Base-by-base conservation (phyloP, 2,329 filamentous ascomycete genomes). In the Juglanconis oblonga region DNA sequence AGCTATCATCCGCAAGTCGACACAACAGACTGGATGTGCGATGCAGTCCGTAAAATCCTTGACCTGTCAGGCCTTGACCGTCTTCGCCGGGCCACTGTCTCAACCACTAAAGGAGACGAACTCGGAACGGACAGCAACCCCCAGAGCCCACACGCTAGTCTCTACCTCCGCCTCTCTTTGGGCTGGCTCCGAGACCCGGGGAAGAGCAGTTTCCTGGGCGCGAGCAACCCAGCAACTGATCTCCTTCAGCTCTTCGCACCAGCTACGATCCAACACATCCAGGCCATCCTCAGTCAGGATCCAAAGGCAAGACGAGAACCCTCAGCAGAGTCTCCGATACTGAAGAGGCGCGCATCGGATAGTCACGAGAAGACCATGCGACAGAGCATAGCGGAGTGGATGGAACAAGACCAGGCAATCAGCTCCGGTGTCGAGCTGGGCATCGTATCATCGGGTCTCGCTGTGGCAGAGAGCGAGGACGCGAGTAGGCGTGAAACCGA, bases 1-100 rank as follows among this genome's bases (percentile, higher is more conserved):
- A 74, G 73, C 0, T 79, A 79, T 52, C 74, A 78, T 57, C 76
- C 75, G 3, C 76, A 77, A 54, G 79, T 79, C 58, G 77, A 80
- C 56, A 76, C 76, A 29, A 74, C 77, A 1, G 77, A 80, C 64
- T 77, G 75, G 66, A 73, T 79, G 50, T 74, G 72, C 67, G 74
- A 78, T 62, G 76, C 76, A 9, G 75, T 77, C 33, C 71, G 75
- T 6, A 74, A 77, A 58, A 77, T 78, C 31, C 71, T 78, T 57
- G 75, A 75, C 54, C 69, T 77, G 8, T 74, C 76, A 0, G 73
- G 77, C 61, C 66, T 77, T 5, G 74, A 76, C 44, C 66, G 57
- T 13, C 52, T 67, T 2, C 63, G 64, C 4, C 45, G 58, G 2
- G 58, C 66, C 48, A 62, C 64, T 1, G 36, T 35, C 40, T 33